Percentiles rank a stretch among this genome's conserved stretches.
phyloP scores from a whole-genome alignment of 2,329 filamentous ascomycete species.

The Westerdykella aurantiaca region DNA sequence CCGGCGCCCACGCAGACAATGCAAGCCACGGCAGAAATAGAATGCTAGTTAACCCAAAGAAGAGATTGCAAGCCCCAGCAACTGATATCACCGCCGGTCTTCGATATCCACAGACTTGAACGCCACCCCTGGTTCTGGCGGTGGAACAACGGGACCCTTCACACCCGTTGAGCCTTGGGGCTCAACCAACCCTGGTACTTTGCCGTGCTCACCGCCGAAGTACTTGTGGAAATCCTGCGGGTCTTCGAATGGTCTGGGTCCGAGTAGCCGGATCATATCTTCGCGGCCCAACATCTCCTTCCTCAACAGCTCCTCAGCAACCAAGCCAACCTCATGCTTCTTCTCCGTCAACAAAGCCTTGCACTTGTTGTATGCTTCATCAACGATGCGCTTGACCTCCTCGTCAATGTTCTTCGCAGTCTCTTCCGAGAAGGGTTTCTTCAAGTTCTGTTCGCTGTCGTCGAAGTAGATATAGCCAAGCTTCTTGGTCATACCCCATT shows the following conservation, averaged over 20 bases:
- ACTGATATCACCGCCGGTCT: too few species aligned
- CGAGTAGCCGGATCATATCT: constrained; percentile 84
- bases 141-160: constrained; percentile 33
- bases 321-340: constrained; percentile 79
- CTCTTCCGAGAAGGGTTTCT: constrained; percentile 93
- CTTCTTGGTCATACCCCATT: constrained; percentile 96
- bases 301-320: constrained; percentile 85
- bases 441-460: constrained; percentile 69
- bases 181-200: constrained; percentile 29
- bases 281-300: constrained; percentile 91
- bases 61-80: too few species aligned
- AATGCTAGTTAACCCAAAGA: too few species aligned
- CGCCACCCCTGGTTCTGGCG: constrained; percentile 3
- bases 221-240: constrained; percentile 89
- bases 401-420: constrained; percentile 88
- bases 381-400: constrained; percentile 87
- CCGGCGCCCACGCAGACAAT: too few species aligned
- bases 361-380: constrained; percentile 89
- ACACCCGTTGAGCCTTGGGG: constrained; percentile 28
- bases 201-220: constrained; percentile 52
- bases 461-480: constrained; percentile 91
- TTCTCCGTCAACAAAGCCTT: constrained; percentile 74
- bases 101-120: too few species aligned
- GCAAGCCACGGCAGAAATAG: too few species aligned
- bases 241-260: constrained; percentile 78